Base-by-base conservation (phyloP, 352 stramenopile genomes). In the Phytophthora sojae region DNA sequence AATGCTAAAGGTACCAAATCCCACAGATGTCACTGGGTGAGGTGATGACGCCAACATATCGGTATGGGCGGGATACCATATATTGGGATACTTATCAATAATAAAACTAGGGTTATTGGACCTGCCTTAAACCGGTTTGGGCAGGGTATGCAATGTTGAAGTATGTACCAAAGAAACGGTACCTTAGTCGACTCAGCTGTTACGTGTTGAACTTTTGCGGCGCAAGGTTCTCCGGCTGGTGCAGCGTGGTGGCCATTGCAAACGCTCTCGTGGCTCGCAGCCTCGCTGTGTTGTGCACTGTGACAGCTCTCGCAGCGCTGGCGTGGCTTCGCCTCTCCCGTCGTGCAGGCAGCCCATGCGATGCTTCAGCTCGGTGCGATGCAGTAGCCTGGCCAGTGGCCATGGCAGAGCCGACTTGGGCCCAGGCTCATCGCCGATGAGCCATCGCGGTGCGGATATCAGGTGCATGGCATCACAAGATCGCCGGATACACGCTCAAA, bases 21-120 rank as follows among this genome's bases (percentile, higher is more conserved):
- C 35, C 21, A 67, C 60, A 14, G 15, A 39, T 67, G 51, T 63
- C 26, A 52, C 44, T 69, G 14, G 3, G 21, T 37, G 61, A 23
- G 35, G 37, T 67, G 58, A 72, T 72, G 50, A 67, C 65, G 49
- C 58, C 65, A 72, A 15, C 32, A 26, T 35, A 62, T 72, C 37
- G 35, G 6, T 52, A 29, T 52, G 5, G 19, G 21, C 6, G 45
- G 45, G 45, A 52, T 52, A 52, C 9, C 2, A 30, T n/a, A 44
- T 44, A 9, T 2, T n/a, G 37, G 2, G 37, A 44, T 3, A 6
- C 14, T 9, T 9, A 32, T 32, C 8, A 9, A 9, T 9, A 32
- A 32, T 32, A 32, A 8, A 32, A 32, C 2, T 32, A 32, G 29
- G 37, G 37, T n/a, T 4, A 14, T 44, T 9, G n/a, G 11, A 44